Percentiles rank a stretch among this genome's conserved stretches.
Evolutionary conservation across 345 rosid genomes (phyloP).

Genomic region (Kernera saxatilis): DNA sequence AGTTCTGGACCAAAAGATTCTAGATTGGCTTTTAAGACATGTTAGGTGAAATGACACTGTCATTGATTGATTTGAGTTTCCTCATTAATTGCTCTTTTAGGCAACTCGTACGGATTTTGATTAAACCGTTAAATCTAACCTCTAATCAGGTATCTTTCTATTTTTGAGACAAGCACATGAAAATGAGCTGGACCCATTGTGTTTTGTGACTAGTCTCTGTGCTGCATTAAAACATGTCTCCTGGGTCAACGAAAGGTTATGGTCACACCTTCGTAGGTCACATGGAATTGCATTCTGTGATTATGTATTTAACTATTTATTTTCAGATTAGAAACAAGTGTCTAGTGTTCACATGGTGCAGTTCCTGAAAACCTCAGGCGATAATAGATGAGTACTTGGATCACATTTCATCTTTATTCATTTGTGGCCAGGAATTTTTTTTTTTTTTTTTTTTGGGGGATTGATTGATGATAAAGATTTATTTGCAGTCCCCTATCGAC

Average conservation of each 20-base stretch:
- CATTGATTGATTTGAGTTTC: conserved; percentile 21
- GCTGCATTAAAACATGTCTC: conserved; percentile 20
- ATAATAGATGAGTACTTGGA: conserved; percentile 6
- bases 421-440: not conserved
- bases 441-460: not conserved
- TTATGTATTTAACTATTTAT: conserved; percentile 18
- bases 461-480: not conserved
- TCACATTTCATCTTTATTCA: conserved; percentile 4
- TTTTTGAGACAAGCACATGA: conserved; percentile 7
- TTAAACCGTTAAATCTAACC: conserved; percentile 11
- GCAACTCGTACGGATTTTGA: conserved; percentile 24
- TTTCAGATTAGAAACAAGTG: conserved; percentile 4
- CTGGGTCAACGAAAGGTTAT: conserved; percentile 10
- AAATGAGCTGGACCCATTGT: conserved; percentile 6
- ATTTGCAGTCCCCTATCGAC: not conserved
- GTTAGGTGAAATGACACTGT: conserved; percentile 28
- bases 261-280: conserved; percentile 5
- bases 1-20: conserved; percentile 19
- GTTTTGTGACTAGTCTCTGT: conserved; percentile 8
- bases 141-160: conserved; percentile 20
- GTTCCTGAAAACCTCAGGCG: not conserved
- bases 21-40: conserved; percentile 13
- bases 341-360: conserved; percentile 21
- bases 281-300: conserved; percentile 19
- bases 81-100: conserved; percentile 23